Conservation (phyloP, 83 land plant genomes). For the Diphasiastrum complanatum region DNA sequence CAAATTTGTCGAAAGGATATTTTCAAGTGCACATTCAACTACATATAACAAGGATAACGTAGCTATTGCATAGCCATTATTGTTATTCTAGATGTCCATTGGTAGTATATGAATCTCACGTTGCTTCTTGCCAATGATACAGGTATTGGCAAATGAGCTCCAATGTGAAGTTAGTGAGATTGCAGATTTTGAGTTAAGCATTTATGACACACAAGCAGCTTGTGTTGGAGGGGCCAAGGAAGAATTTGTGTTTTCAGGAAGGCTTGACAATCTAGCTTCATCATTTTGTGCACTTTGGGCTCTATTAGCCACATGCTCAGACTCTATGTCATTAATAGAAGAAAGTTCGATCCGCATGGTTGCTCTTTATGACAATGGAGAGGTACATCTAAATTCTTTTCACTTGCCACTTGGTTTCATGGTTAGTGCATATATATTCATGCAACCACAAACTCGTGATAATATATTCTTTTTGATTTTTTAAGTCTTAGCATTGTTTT, state of each 20-base stretch:
- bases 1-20: too few relatives aligned
- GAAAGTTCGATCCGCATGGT: slow-evolving; percentile 78
- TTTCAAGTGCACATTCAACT: too few relatives aligned
- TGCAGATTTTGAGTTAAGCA: slow-evolving; percentile 63
- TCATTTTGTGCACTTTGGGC: slow-evolving; percentile 81
- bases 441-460: neutral
- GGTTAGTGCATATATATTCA: neutral
- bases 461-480: too few relatives aligned
- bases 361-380: slow-evolving; percentile 94
- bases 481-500: too few relatives aligned
- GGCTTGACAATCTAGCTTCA: slow-evolving; percentile 91
- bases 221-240: slow-evolving; percentile 88
- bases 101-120: neutral
- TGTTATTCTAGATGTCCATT: neutral
- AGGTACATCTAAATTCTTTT: slow-evolving; percentile 43
- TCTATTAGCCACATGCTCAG: slow-evolving; percentile 59
- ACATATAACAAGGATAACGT: too few relatives aligned
- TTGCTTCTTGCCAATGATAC: neutral
- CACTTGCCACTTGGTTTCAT: neutral
- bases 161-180: slow-evolving; percentile 55
- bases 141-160: slow-evolving; percentile 78
- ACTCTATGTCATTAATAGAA: slow-evolving; percentile 42
- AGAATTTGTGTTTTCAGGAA: slow-evolving; percentile 89
- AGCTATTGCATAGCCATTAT: neutral
- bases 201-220: slow-evolving; percentile 92